Base-by-base conservation (phyloP, 1,284 basidiomycete genomes). In the Fistulinella cinereoalba region DNA sequence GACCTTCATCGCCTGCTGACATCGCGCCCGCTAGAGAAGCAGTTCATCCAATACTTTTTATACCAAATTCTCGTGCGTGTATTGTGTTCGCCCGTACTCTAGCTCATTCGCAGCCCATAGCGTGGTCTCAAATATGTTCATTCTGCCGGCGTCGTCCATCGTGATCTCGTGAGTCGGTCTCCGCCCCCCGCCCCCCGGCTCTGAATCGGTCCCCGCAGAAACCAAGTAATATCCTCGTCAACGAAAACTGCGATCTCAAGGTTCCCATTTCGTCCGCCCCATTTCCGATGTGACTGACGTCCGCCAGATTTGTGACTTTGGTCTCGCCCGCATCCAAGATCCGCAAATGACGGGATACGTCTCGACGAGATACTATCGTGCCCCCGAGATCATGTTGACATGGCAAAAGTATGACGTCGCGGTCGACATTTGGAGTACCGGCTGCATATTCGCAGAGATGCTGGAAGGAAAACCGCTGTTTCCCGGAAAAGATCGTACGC, bases 341-440 rank as follows among this genome's bases (percentile, higher is more conserved):
- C 96, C 96, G 8, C 97, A 99, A 70, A 99, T 99, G 97, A 99
- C 97, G 5, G 97, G 97, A 52, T 99, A 99, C 67, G 96, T 99
- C 54, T 98, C 95, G 52, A 99, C 96, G 48, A 80, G 97, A 59
- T 99, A 99, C 74, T 99, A 99, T 71, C 88, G 97, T 45, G 97
- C 96, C 4, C 96, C 96, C 7, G 96, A 99, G 71, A 99, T 99
- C 74, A 99, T 99, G 97, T 80, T 99, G 65, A 99, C 96, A 38
- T 99, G 97, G 97, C 96, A 99, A 70, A 99, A 99, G 74, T 99
- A 99, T 75, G 97, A 99, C 68, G 96, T 98, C 46, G 97, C 94
- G 54, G 95, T 98, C 52, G 96, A 98, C 66, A 96, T 99, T 61
- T 99, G 96, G 96, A 96, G 92, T 64, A 94, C 95, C 13, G 96